These are phyloP conservation scores for Lepidium aucheri DNA, from an alignment of 345 rosid species.

Conservation along the genomic window DNA sequence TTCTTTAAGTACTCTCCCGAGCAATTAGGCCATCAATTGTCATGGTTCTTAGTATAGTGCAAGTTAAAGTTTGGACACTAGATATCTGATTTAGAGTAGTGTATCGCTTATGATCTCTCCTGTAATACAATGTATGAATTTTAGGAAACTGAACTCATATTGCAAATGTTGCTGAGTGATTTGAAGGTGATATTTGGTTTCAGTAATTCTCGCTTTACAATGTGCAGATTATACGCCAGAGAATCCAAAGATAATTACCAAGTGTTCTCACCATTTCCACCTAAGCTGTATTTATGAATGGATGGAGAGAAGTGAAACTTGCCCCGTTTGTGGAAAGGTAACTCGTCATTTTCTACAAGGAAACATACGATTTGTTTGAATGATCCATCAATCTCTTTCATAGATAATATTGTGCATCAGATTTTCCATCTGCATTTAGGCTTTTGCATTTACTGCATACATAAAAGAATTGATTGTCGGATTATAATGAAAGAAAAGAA, in stretches of 20 bases:
- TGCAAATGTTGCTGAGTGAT: not conserved
- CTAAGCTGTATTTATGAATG: conserved; percentile 99
- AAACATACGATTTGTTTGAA: not conserved
- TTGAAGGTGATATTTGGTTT: not conserved
- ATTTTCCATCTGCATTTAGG: not conserved
- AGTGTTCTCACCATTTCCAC: conserved; percentile 95
- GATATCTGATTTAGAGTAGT: not conserved
- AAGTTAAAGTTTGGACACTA: not conserved
- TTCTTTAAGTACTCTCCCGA: not conserved
- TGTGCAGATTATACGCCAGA: conserved; percentile 85
- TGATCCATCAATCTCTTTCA: conserved; percentile 9
- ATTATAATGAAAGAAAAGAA: not conserved
- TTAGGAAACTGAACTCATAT: not conserved
- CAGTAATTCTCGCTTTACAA: not conserved
- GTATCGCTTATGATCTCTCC: not conserved
- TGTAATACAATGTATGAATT: not conserved
- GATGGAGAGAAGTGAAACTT: conserved; percentile 99
- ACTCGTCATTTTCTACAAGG: not conserved
- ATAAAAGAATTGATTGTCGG: not conserved
- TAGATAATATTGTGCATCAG: not conserved
- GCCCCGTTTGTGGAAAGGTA: conserved; percentile 99
- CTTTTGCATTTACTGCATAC: not conserved
- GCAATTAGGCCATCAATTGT: not conserved
- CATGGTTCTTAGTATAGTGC: not conserved
- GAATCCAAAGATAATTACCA: conserved; percentile 88